Base-by-base conservation (phyloP, 495 filamentous ascomycete species). In the Cladorrhinum samala region DNA sequence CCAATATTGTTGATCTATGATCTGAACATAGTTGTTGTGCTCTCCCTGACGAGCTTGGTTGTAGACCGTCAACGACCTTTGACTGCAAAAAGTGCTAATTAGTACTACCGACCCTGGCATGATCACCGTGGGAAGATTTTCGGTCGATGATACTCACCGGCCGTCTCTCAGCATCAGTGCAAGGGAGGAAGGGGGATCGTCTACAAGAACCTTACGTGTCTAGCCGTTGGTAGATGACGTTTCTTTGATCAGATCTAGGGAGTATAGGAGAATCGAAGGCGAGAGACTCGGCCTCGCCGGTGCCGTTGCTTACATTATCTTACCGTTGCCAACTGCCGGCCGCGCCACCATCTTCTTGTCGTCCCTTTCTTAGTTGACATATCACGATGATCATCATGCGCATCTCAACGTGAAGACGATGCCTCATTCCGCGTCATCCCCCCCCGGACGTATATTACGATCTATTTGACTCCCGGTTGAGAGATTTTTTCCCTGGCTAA, bases 271-370 rank as follows among this genome's bases (percentile, higher is more conserved):
- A 52, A 54, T 52, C 46, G 46, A 33, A 33, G 11, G 6, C 27
- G 6, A 33, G 56, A 52, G 42, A 55, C 23, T 54, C 52, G 43
- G 52, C 52, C 23, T 55, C 37, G 46, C 56, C 56, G 52, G 41
- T 33, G n/a, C 36, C 19, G 23, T 17, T 37, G 25, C 46, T 30
- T 19, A 47, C 38, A 49, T 14, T 13, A 30, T 41, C 9, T 38
- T 50, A 19, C 47, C 52, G 47, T 36, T 47, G n/a, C n/a, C 42
- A 54, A 42, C 40, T 53, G 52, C 45, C 21, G 46, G 38, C 0
- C 5, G 11, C 21, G 19, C 21, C 17, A 21, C 20, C 0, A 14
- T 45, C 2, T 9, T 14, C 42, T 45, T 45, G 19, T 9, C 42
- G 9, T 25, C 24, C 30, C 0, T 47, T 33, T 14, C 24, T 27